Conservation (phyloP, 1,284 basidiomycete species). For the Pseudozyma flocculosa region DNA sequence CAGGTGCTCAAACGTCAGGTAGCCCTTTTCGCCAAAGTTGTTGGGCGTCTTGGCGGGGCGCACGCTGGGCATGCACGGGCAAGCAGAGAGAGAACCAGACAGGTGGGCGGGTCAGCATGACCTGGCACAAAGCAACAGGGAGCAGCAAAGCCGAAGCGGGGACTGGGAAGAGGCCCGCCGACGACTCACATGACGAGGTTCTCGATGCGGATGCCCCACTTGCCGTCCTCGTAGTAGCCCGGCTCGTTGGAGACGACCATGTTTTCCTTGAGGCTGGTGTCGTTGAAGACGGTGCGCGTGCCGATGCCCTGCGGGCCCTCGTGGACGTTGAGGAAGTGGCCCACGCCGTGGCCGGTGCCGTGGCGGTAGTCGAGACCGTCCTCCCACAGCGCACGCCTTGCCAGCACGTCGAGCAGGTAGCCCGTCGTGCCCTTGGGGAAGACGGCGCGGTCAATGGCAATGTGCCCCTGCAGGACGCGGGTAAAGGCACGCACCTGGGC, state of each 20-base stretch:
- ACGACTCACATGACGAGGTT: slow-evolving; percentile 60
- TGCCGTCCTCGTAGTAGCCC: slow-evolving; percentile 87
- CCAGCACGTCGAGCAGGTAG: slow-evolving; percentile 74
- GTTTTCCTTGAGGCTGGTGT: slow-evolving; percentile 53
- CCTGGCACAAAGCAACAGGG: not conserved
- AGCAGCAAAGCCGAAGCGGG: not conserved
- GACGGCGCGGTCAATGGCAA: slow-evolving; percentile 80
- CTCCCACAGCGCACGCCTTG: slow-evolving; percentile 80
- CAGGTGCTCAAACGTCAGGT: slow-evolving; percentile 42
- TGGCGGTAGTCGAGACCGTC: slow-evolving; percentile 75
- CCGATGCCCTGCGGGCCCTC: slow-evolving; percentile 57
- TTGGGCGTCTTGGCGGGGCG: slow-evolving; percentile 65
- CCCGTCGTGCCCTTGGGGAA: slow-evolving; percentile 88
- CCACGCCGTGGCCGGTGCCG: slow-evolving; percentile 54
- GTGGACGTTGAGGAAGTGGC: slow-evolving; percentile 54
- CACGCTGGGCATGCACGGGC: slow-evolving; percentile 18
- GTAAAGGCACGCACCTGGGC: slow-evolving; percentile 88
- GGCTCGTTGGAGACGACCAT: slow-evolving; percentile 65
- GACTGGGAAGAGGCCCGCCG: slow-evolving; percentile 5
- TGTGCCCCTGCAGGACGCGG: slow-evolving; percentile 91
- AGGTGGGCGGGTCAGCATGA: no score
- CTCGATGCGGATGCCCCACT: slow-evolving; percentile 91
- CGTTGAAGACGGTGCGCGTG: slow-evolving; percentile 53
- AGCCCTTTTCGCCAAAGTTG: slow-evolving; percentile 71
- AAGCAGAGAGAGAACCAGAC: not conserved